Percentiles rank a stretch among this genome's conserved stretches.
Conservation (phyloP, 106 monocot genomes). For the Hemerocallis citrina region DNA sequence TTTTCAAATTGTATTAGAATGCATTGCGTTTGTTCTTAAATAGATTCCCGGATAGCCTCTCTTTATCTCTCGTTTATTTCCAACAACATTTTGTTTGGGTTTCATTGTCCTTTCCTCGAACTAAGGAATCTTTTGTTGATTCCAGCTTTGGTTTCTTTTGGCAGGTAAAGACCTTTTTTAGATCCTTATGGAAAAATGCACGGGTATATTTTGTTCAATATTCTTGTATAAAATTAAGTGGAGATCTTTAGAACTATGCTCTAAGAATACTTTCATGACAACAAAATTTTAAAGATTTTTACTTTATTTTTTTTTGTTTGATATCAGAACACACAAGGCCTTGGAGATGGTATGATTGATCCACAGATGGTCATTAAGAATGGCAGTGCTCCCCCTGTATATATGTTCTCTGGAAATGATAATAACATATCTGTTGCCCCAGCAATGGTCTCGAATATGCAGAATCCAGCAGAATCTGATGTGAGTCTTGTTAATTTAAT, state of each 20-base stretch:
- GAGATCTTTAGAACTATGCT: background rate
- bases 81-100: background rate
- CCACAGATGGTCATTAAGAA: no score
- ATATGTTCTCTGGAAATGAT: slow-evolving; percentile 22
- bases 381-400: slow-evolving; percentile 27
- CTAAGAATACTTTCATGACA: background rate
- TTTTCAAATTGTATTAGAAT: background rate
- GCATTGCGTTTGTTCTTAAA: background rate
- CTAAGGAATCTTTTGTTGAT: slow-evolving; percentile 20
- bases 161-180: slow-evolving; percentile 72
- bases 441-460: slow-evolving; percentile 22
- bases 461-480: slow-evolving; percentile 31
- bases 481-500: slow-evolving; percentile 5
- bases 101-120: slow-evolving; percentile 4
- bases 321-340: slow-evolving; percentile 43
- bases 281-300: background rate
- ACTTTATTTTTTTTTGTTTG: background rate
- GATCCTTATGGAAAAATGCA: slow-evolving; percentile 74
- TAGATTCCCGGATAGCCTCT: background rate
- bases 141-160: slow-evolving; percentile 21
- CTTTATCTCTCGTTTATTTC: background rate
- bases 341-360: slow-evolving; percentile 26
- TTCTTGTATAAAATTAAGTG: background rate
- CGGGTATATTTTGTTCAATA: slow-evolving; percentile 30
- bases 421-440: slow-evolving; percentile 25